Evolutionary conservation across 805 yeast genomes (phyloP).

Genomic region (Saccharomycopsis sp.): DNA sequence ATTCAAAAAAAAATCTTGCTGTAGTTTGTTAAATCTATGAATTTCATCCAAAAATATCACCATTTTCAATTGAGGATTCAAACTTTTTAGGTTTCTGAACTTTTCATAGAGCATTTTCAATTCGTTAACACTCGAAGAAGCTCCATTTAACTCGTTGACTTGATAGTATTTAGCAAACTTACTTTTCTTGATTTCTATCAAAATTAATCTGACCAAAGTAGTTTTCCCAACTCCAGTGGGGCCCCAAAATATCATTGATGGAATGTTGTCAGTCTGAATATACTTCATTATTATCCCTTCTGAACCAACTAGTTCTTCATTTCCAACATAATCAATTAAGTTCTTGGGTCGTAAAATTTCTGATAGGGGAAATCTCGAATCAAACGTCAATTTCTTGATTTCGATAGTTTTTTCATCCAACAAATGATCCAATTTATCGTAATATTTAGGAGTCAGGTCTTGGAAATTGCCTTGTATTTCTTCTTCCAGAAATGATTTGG

Average conservation of each 20-base stretch:
- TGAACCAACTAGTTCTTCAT: conserved; percentile 58
- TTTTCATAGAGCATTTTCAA: conserved; percentile 48
- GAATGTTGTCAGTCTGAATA: conserved; percentile 47
- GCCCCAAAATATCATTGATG: conserved; percentile 89
- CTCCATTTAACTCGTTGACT: conserved; percentile 80
- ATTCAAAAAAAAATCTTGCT: conserved; percentile 82
- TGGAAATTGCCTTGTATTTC: conserved; percentile 9
- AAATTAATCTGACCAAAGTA: conserved; percentile 50
- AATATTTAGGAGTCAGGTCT: conserved; percentile 7
- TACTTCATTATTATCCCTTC: conserved; percentile 60
- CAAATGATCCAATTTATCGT: conserved; percentile 15
- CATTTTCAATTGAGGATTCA: conserved; percentile 34
- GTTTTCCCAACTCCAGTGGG: conserved; percentile 94
- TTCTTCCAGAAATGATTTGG: background rate
- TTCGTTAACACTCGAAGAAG: conserved; percentile 58
- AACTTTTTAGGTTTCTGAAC: conserved; percentile 24
- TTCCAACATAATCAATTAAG: conserved; percentile 73
- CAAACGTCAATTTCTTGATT: conserved; percentile 15
- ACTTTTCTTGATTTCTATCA: conserved; percentile 24
- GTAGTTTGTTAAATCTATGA: conserved; percentile 76
- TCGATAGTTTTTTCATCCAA: conserved; percentile 10
- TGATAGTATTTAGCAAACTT: conserved; percentile 23
- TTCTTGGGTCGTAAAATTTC: conserved; percentile 70
- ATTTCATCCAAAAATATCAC: conserved; percentile 87
- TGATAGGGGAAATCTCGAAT: conserved; percentile 39